phyloP scores from a whole-genome alignment of 2,329 filamentous ascomycete species.

The Aureobasidium musti region DNA sequence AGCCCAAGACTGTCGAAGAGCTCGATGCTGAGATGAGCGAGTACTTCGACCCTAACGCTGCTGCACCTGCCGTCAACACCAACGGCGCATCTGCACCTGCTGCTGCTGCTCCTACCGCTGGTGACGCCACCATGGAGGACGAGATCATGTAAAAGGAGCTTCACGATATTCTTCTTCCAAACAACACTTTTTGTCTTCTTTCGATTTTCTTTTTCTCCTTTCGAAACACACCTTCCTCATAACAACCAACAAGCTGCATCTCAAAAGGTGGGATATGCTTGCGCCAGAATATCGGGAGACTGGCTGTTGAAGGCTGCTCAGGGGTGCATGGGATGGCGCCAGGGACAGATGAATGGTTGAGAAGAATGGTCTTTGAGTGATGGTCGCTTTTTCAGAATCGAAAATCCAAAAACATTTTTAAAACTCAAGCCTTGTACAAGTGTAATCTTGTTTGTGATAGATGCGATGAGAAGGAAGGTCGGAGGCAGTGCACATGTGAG shows the following conservation, averaged over 20 bases:
- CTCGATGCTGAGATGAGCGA: conserved; percentile 97
- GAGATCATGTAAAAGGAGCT: conserved; percentile 53
- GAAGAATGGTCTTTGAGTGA: background rate
- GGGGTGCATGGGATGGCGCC: background rate
- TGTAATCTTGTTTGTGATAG: background rate
- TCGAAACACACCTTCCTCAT: background rate
- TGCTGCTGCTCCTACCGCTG: conserved; percentile 51
- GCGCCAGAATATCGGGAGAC: background rate
- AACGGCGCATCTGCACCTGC: conserved; percentile 48
- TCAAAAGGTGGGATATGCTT: background rate
- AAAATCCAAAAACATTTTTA: conserved; percentile 6
- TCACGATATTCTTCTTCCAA: background rate
- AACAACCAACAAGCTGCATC: background rate
- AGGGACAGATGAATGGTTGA: background rate
- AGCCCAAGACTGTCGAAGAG: conserved; percentile 88
- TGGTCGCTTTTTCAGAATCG: background rate
- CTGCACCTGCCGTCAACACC: conserved; percentile 48
- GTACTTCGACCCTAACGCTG: conserved; percentile 67
- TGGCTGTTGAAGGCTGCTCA: background rate
- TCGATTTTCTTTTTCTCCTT: background rate
- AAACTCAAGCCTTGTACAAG: background rate
- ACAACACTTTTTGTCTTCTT: background rate
- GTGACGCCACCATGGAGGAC: conserved; percentile 57
- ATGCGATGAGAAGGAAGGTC: background rate
- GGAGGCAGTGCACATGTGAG: background rate